Conservation (phyloP, 495 filamentous ascomycete species). For the Rhypophila decipiens region DNA sequence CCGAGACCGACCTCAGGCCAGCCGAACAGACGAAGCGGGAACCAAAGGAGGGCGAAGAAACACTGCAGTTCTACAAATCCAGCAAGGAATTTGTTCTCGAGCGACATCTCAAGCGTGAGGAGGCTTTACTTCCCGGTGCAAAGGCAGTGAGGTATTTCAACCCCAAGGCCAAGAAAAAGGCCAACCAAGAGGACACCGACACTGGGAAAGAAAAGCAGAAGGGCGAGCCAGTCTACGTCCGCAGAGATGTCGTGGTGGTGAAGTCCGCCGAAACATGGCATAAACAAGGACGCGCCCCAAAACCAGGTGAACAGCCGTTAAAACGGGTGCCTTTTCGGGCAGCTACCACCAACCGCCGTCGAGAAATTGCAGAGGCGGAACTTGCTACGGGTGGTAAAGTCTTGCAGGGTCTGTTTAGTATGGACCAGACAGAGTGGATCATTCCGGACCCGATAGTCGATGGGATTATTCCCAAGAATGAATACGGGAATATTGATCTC, state of each 20-base stretch:
- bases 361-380: conserved; percentile 81
- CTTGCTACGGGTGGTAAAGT: conserved; percentile 72
- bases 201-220: too few species aligned
- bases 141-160: conserved; percentile 68
- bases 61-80: conserved; percentile 78
- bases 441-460: conserved; percentile 76
- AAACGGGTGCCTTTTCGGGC: conserved; percentile 88
- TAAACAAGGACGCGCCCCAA: conserved; percentile 81
- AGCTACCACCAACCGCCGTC: conserved; percentile 80
- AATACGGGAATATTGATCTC: conserved; percentile 94
- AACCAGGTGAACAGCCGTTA: conserved; percentile 61
- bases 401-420: conserved; percentile 77
- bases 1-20: conserved; percentile 65
- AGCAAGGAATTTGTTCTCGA: conserved; percentile 79
- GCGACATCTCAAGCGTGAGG: conserved; percentile 85
- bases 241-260: conserved; percentile 74
- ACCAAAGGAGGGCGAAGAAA: conserved; percentile 66
- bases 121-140: conserved; percentile 69
- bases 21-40: conserved; percentile 66
- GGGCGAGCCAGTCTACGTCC: conserved; percentile 78
- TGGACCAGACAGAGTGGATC: conserved; percentile 89
- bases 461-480: conserved; percentile 88
- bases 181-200: conserved; percentile 56
- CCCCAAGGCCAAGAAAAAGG: conserved; percentile 56
- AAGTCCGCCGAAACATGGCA: conserved; percentile 96